Percentiles rank a stretch among this genome's conserved stretches.
phyloP scores from a whole-genome alignment of 768 basidiomycete genomes.

The Pisolithus sp. region DNA sequence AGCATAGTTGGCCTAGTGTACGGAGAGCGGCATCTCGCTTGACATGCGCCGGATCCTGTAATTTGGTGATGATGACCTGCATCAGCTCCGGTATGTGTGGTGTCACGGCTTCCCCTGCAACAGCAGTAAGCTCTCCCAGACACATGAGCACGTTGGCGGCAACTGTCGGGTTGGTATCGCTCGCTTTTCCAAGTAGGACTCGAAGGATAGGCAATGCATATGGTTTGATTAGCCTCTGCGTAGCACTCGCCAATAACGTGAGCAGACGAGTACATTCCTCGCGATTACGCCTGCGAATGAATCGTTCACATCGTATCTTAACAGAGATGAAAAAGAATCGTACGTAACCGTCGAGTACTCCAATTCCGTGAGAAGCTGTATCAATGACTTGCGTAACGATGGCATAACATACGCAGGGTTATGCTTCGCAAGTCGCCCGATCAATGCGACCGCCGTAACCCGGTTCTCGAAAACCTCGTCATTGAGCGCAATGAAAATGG shows the following conservation, averaged over 20 bases:
- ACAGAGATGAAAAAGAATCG: constrained; percentile 29
- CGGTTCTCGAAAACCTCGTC: constrained; percentile 95
- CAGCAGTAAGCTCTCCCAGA: constrained; percentile 87
- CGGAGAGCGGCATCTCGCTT: constrained; percentile 94
- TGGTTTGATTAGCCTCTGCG: constrained; percentile 89
- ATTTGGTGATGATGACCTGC: constrained; percentile 79
- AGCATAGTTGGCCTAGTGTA: constrained; percentile 92
- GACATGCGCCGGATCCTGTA: constrained; percentile 81
- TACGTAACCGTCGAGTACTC: constrained; percentile 89
- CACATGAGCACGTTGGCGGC: constrained; percentile 92
- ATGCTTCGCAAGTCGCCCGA: constrained; percentile 88
- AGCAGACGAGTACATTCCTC: constrained; percentile 92
- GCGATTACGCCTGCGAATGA: constrained; percentile 57
- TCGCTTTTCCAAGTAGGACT: constrained; percentile 84
- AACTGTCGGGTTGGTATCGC: constrained; percentile 78
- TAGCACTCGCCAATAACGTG: constrained; percentile 84
- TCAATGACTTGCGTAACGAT: constrained; percentile 87
- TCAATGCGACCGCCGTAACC: constrained; percentile 81
- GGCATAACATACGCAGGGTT: constrained; percentile 99
- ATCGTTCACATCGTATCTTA: background rate
- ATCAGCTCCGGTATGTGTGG: constrained; percentile 83
- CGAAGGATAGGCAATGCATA: constrained; percentile 94
- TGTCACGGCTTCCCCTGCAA: constrained; percentile 87
- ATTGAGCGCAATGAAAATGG: constrained; percentile 93
- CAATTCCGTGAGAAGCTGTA: constrained; percentile 92